These are phyloP conservation scores for Zygnema cylindricum DNA, from an alignment of 139 green algal species.

Conservation along the genomic window DNA sequence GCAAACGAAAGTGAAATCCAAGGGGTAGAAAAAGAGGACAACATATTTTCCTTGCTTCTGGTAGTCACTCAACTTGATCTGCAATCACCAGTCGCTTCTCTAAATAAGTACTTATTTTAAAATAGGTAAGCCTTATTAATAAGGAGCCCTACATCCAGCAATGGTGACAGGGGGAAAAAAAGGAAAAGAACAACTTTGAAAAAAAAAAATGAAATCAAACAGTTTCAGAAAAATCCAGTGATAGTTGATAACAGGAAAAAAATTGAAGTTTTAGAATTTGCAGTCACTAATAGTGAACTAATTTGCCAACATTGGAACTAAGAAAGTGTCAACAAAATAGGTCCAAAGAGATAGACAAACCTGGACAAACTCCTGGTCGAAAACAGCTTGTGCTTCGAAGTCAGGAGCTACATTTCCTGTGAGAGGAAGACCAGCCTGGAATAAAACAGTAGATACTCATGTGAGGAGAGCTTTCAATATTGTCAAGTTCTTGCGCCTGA, in stretches of 20 bases:
- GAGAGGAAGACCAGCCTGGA: slow-evolving; percentile 62
- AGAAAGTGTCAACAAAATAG: background rate
- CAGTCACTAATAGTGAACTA: too few species aligned
- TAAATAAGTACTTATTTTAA: too few species aligned
- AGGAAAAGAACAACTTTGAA: too few species aligned
- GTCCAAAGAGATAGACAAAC: slow-evolving; percentile 19
- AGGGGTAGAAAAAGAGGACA: slow-evolving; percentile 98
- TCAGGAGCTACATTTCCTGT: slow-evolving; percentile 87
- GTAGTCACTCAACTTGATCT: slow-evolving; percentile 89
- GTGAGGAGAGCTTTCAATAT: background rate
- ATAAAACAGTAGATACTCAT: background rate
- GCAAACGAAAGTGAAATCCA: slow-evolving; percentile 95
- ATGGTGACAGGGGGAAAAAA: too few species aligned
- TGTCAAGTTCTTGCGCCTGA: too few species aligned
- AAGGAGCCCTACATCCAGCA: too few species aligned
- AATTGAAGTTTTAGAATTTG: slow-evolving; percentile 89
- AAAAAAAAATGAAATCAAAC: too few species aligned
- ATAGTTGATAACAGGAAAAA: too few species aligned
- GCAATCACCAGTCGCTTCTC: too few species aligned
- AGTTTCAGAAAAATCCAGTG: too few species aligned
- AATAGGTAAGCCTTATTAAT: too few species aligned
- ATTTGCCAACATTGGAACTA: slow-evolving; percentile 77
- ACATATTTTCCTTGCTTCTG: slow-evolving; percentile 92
- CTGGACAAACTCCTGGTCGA: slow-evolving; percentile 94
- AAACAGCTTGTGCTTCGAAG: slow-evolving; percentile 89